phyloP scores from a whole-genome alignment of 2,329 filamentous ascomycete species.

The Trichoderma hamatum region DNA sequence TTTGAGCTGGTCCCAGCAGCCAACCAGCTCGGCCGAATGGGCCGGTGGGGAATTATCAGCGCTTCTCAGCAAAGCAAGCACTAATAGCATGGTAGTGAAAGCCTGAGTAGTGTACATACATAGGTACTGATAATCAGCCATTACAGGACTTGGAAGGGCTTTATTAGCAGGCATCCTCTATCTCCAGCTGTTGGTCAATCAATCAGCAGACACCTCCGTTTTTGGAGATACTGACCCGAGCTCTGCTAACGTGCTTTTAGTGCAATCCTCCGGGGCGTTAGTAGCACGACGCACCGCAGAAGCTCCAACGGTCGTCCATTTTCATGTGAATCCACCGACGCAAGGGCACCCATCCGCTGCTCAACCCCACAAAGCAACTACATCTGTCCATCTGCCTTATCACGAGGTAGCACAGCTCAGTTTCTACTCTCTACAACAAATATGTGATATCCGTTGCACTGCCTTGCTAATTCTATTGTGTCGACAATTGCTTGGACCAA shows the following conservation, averaged over 20 bases:
- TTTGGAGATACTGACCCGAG: neutral
- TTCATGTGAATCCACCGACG: conserved; percentile 15
- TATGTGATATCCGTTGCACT: neutral
- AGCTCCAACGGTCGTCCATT: neutral
- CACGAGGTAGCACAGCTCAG: neutral
- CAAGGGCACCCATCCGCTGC: conserved; percentile 5
- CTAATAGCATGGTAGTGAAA: neutral
- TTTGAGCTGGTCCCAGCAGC: conserved; percentile 2
- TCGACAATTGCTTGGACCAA: neutral
- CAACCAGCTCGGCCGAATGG: conserved; percentile 16
- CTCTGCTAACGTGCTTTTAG: neutral
- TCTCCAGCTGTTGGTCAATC: neutral
- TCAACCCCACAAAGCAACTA: conserved; percentile 1
- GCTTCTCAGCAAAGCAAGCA: neutral
- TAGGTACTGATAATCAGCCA: neutral
- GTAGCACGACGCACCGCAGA: conserved; percentile 2
- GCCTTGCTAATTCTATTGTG: neutral
- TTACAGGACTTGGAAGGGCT: neutral
- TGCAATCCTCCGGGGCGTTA: neutral
- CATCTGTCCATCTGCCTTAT: neutral
- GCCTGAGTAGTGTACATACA: neutral
- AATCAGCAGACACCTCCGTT: neutral
- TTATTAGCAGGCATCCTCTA: neutral
- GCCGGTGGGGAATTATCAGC: neutral
- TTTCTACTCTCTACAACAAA: neutral